A percentile compares a stretch with the other conserved stretches of the same genome.
Conservation (phyloP, 768 basidiomycete genomes). For the Mycena vitilis region DNA sequence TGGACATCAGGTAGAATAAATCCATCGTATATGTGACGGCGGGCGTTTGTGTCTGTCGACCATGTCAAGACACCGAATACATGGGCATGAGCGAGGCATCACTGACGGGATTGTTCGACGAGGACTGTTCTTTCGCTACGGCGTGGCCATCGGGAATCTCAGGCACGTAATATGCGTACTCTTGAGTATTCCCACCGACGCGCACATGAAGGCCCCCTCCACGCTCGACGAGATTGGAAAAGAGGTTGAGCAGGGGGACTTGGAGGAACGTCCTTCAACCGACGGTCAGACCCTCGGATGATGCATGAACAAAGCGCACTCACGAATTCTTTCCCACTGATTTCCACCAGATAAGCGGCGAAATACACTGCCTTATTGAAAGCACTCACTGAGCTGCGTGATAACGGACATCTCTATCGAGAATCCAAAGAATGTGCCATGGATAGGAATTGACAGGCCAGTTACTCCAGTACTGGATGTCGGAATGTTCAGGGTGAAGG, state of each 20-base stretch:
- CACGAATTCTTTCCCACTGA: conserved; percentile 37
- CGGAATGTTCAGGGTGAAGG: conserved; percentile 37
- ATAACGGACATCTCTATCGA: conserved; percentile 58
- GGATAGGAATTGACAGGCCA: conserved; percentile 45
- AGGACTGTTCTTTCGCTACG: conserved; percentile 53
- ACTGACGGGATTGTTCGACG: conserved; percentile 46
- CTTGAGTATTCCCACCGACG: conserved; percentile 72
- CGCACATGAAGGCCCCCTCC: conserved; percentile 63
- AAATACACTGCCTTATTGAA: background rate
- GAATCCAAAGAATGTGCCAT: conserved; percentile 59
- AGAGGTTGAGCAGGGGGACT: conserved; percentile 38
- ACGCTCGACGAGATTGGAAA: conserved; percentile 57
- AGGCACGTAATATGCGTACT: conserved; percentile 52
- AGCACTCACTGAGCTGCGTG: conserved; percentile 49
- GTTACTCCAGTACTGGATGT: conserved; percentile 28
- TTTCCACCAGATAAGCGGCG: background rate
- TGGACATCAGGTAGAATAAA: conserved; percentile 64
- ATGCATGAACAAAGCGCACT: background rate
- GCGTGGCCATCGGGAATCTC: conserved; percentile 47
- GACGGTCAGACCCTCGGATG: too few species aligned
- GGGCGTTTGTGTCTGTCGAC: conserved; percentile 59
- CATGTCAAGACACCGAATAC: background rate
- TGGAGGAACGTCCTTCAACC: conserved; percentile 22
- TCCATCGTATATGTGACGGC: conserved; percentile 64
- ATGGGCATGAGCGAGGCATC: background rate